phyloP scores from a whole-genome alignment of 345 rosid genomes.

The Dipteronia dyeriana region DNA sequence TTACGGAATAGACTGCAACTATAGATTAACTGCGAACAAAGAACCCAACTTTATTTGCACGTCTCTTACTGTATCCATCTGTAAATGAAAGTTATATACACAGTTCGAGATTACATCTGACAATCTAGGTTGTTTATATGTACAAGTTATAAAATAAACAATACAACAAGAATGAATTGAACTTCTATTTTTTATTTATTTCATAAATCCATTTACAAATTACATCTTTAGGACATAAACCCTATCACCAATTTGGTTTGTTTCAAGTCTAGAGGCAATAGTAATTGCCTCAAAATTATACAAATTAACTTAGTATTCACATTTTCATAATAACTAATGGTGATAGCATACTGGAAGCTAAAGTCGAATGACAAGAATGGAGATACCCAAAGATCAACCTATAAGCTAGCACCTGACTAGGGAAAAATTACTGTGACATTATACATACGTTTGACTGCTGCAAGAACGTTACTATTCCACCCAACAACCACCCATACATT shows the following conservation, averaged over 20 bases:
- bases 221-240: no score
- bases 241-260: constrained; percentile 56
- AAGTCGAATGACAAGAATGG: background rate
- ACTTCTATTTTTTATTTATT: no score
- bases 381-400: constrained; percentile 95
- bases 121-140: no score
- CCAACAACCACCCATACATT: constrained; percentile 98
- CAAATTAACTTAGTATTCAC: background rate
- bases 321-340: background rate
- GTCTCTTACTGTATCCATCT: no score
- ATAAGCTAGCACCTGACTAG: constrained; percentile 82
- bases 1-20: no score
- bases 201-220: no score
- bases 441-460: constrained; percentile 85
- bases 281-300: constrained; percentile 58
- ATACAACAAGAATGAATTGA: no score
- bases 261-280: constrained; percentile 53
- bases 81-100: no score
- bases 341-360: background rate
- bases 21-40: no score
- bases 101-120: no score
- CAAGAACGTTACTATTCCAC: constrained; percentile 92
- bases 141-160: no score
- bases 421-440: constrained; percentile 83
- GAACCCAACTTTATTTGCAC: no score